Evolutionary conservation across 371 early-diverging fungal genomes (phyloP).

Genomic region (Mortierella sp.): DNA sequence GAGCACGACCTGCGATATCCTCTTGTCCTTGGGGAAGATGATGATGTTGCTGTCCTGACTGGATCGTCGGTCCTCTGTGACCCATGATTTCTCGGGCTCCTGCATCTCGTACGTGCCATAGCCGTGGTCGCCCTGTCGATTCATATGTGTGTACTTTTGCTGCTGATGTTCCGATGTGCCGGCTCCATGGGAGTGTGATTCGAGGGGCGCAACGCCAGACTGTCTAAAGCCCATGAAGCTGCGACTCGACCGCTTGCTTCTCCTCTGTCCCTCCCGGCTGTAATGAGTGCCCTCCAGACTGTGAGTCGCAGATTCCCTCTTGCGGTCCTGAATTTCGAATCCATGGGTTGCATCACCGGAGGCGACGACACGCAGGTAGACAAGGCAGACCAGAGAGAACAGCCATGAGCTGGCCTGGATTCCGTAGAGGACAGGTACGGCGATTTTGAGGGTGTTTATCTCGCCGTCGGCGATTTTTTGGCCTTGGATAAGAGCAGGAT

Average conservation of each 20-base stretch:
- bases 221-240: conserved; percentile 26
- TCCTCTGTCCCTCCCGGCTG: conserved; percentile 1
- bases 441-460: conserved; percentile 18
- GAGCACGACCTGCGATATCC: conserved; percentile 42
- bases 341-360: conserved; percentile 15
- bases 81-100: conserved; percentile 11
- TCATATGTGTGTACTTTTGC: not conserved
- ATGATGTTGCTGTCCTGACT: conserved; percentile 21
- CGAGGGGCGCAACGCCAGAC: conserved; percentile 19
- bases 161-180: not conserved
- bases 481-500: conserved; percentile 22
- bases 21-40: conserved; percentile 21
- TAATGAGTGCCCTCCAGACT: conserved; percentile 1
- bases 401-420: conserved; percentile 36
- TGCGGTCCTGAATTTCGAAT: conserved; percentile 31
- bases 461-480: conserved; percentile 24
- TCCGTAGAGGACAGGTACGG: conserved; percentile 31
- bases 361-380: conserved; percentile 11
- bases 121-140: conserved; percentile 6
- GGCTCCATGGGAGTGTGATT: not conserved
- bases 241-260: conserved; percentile 13
- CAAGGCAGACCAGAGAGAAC: conserved; percentile 29
- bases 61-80: conserved; percentile 9
- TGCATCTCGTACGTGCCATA: conserved; percentile 5
- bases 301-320: conserved; percentile 10